These are phyloP conservation scores for Agaricus sinodeliciosus DNA, from an alignment of 768 basidiomycete genomes.

Conservation along the genomic window DNA sequence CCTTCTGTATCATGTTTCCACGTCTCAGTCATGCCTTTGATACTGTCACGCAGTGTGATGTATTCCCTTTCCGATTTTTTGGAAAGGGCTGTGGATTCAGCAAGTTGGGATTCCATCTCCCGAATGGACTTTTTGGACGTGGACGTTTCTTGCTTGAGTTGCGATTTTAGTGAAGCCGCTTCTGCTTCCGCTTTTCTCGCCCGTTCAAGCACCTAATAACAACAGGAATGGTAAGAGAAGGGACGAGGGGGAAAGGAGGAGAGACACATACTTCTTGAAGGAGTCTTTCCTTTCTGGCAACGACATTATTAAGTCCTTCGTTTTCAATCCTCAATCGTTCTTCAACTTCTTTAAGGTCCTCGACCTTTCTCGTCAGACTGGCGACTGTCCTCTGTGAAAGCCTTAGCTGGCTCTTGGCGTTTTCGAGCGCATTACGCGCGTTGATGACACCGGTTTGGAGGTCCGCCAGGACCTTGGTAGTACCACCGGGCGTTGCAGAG, in stretches of 20 bases:
- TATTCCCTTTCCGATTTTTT: constrained; percentile 84
- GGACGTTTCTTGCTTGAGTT: constrained; percentile 68
- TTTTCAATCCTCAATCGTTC: constrained; percentile 81
- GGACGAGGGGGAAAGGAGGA: not conserved
- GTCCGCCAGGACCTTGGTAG: constrained; percentile 84
- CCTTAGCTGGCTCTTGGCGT: constrained; percentile 77
- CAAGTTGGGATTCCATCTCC: constrained; percentile 71
- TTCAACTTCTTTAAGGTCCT: constrained; percentile 83
- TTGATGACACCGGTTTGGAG: constrained; percentile 79
- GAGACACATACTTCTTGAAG: constrained; percentile 52
- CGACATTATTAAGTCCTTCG: constrained; percentile 83
- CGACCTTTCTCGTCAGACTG: constrained; percentile 76
- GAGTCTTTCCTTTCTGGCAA: constrained; percentile 80
- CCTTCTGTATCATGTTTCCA: constrained; percentile 72
- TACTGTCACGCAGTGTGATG: constrained; percentile 65
- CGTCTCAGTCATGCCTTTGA: constrained; percentile 64
- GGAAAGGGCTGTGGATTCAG: constrained; percentile 70
- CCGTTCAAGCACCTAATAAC: constrained; percentile 62
- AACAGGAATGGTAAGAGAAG: no score
- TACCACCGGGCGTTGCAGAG: constrained; percentile 68
- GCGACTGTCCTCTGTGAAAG: constrained; percentile 80
- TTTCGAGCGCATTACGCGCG: constrained; percentile 76
- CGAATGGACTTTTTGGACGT: constrained; percentile 69
- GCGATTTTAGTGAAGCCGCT: constrained; percentile 56
- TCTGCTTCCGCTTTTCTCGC: constrained; percentile 84